Base-by-base conservation (phyloP, 1,284 basidiomycete genomes). In the Limonomyces culmigenus region DNA sequence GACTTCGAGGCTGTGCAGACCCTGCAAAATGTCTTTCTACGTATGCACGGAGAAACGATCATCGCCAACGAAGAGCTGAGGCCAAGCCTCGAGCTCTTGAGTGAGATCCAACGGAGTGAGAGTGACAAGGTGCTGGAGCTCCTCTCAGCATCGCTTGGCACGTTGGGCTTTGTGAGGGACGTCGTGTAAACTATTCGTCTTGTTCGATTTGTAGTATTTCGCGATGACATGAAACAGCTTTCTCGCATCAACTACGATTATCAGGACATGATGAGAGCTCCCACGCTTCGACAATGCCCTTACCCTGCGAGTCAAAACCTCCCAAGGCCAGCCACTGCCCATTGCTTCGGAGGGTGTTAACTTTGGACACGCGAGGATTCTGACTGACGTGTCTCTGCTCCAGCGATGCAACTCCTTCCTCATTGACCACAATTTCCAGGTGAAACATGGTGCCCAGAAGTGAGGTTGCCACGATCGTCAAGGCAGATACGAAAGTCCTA, bases 1-100 rank as follows among this genome's bases (percentile, higher is more conserved):
- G 93, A 99, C 55, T 98, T 93, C 50, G 93, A 99, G 55, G 91
- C 88, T 6, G 84, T 96, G 2, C 91, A 98, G 55, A 75, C 91
- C 0, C 66, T 93, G 51, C 67, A 92, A 45, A 74, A 70, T 41
- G 80, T 93, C 1, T 86, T 95, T 53, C 58, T 97, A 17, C 70
- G 70, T 14, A 67, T 88, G 38, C 92, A 98, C 50, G 78, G 78
- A 1, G 91, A 97, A 40, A 60, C 77, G 1, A 58, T 96, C 20
- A 63, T 89, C 21, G 63, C 59, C 16, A 84, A 84, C 48, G 46
- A 51, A 25, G 85, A 87, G 50, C 45, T 91, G 39, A 56, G 58
- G 37, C 49, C 48, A 1, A 64, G 64, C 15, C 48, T 93, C 44
- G 62, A 74, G 45, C 56, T 49, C 38, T 51, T 93, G 38, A 55